These are phyloP conservation scores for Gentiana macrophylla DNA, from an alignment of 257 asterid species.

Conservation along the genomic window DNA sequence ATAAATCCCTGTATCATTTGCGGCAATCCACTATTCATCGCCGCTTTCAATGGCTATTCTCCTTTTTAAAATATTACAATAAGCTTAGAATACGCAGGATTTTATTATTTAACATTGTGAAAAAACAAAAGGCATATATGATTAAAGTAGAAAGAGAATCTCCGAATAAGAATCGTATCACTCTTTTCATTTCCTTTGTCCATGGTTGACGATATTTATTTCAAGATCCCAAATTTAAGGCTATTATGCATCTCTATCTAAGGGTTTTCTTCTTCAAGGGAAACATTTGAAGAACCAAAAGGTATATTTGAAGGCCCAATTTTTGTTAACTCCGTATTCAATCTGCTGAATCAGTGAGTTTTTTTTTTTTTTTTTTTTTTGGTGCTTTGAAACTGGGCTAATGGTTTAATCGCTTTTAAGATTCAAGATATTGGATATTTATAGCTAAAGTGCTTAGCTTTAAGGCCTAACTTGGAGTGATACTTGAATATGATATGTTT, in stretches of 20 bases:
- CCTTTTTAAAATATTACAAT: background rate
- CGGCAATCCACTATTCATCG: background rate
- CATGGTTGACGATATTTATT: constrained; percentile 8
- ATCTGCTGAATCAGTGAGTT: constrained; percentile 18
- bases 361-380: background rate
- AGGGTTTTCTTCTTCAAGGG: constrained; percentile 43
- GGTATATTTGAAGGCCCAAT: constrained; percentile 24
- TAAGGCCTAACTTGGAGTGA: constrained; percentile 3
- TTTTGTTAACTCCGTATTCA: constrained; percentile 26
- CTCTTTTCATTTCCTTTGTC: background rate
- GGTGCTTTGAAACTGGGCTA: constrained; percentile 6
- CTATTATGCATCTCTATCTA: constrained; percentile 11
- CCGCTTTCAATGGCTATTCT: constrained; percentile 12
- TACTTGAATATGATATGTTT: constrained; percentile 26
- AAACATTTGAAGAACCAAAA: constrained; percentile 34
- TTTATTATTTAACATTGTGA: background rate
- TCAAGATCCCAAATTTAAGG: constrained; percentile 36
- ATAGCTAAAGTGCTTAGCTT: constrained; percentile 7
- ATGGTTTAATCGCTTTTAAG: background rate
- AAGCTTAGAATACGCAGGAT: background rate
- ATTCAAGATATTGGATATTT: background rate
- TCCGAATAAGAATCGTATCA: background rate
- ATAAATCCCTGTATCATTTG: background rate
- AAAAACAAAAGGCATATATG: background rate
- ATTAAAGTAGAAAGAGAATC: background rate